Evolutionary conservation across 306 rosid genomes (phyloP), one percentile per base, ranked within the genome.

Genomic region (Gillenia trifoliata): DNA sequence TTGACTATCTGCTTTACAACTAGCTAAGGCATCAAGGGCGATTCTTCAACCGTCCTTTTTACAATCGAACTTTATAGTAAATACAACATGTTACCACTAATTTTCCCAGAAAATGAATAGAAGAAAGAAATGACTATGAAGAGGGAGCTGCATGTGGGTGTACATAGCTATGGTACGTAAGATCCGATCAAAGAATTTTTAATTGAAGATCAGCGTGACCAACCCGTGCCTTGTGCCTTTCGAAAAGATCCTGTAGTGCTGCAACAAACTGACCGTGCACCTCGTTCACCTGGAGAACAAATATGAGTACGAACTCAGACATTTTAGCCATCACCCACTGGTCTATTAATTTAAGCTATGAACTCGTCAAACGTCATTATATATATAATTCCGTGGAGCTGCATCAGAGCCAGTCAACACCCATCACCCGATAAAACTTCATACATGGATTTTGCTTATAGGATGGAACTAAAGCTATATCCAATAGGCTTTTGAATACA

Each of bases 221-320:
- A 77, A 84, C 88, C 69, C 26, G 83, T 64, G 85, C 88, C 83
- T 89, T 93, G 85, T 91, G 85, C 88, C 84, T 82, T 78, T 91
- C 98, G 30, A 91, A 93, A 68, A 93, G 95, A 64, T 85, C 89
- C 83, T 85, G 76, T 30, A 93, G 89, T 65, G 91, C 90, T 80
- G 88, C 82, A 75, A 91, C 84, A 83, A 88, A 93, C 82, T 76
- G 87, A 76, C 83, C 47, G n/a, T 91, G 97, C 66, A 79, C 75
- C 73, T 75, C 86, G 45, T 75, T 69, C 75, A 91, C 87, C 98
- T 93, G 84, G 70, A 69, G 70, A 23, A 69, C 70, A 25, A 71
- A 66, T 41, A 16, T 8, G 9, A 38, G 56, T 33, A 59, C 17
- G 12, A 13, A 20, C 20, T 73, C 59, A 17, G 55, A 34, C 65